These are phyloP conservation scores for Nigrograna mackinnonii DNA, from an alignment of 2,329 filamentous ascomycete species.

Conservation along the genomic window DNA sequence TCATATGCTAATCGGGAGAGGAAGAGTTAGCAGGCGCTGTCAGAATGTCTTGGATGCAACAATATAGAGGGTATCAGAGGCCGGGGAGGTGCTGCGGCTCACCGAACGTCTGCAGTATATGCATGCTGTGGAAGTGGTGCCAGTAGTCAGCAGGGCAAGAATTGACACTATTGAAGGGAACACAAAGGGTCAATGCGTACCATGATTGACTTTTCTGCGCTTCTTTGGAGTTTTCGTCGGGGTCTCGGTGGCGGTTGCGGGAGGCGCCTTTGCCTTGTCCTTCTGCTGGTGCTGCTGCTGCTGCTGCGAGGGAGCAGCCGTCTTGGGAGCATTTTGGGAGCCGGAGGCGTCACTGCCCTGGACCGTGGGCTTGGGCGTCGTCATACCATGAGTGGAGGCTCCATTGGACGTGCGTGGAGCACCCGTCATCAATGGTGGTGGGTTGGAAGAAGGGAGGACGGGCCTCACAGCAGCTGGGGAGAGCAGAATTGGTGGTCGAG, in stretches of 20 bases:
- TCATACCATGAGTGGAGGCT: slow-evolving; percentile 36
- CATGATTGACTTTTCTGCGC: slow-evolving; percentile 59
- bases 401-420: slow-evolving; percentile 41
- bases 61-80: slow-evolving; percentile 21
- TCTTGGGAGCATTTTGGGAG: slow-evolving; percentile 27
- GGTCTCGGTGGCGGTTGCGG: slow-evolving; percentile 31
- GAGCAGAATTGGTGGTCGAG: too few relatives aligned
- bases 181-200: slow-evolving; percentile 34
- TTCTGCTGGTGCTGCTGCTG: too few relatives aligned
- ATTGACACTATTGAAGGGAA: slow-evolving; percentile 19
- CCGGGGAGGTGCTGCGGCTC: slow-evolving; percentile 36
- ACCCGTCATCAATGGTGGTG: slow-evolving; percentile 42
- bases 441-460: slow-evolving; percentile 20
- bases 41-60: slow-evolving; percentile 21
- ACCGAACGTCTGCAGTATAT: slow-evolving; percentile 58
- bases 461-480: too few relatives aligned
- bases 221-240: slow-evolving; percentile 48
- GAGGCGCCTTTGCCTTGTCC: slow-evolving; percentile 30
- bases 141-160: slow-evolving; percentile 35
- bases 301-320: slow-evolving; percentile 30
- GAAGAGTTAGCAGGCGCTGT: slow-evolving; percentile 37
- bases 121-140: slow-evolving; percentile 48
- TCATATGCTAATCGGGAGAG: slow-evolving; percentile 51
- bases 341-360: slow-evolving; percentile 30
- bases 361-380: slow-evolving; percentile 29